Evolutionary conservation across 768 basidiomycete species (phyloP).

Genomic region (Termitomyces sp.): DNA sequence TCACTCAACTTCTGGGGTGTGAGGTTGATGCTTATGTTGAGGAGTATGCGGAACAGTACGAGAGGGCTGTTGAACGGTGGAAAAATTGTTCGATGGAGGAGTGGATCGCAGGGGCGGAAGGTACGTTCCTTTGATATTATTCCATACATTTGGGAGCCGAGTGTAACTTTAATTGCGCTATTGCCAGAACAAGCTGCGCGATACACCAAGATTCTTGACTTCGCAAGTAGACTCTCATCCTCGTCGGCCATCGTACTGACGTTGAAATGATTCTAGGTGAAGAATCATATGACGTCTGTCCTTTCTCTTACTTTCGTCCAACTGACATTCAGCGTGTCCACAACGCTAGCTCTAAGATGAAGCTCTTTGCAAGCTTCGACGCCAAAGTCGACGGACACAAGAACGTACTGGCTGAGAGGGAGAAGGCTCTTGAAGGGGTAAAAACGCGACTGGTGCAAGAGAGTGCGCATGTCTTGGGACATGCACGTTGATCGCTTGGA

Average conservation of each 20-base stretch:
- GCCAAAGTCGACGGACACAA: slow-evolving; percentile 37
- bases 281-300: slow-evolving; percentile 47
- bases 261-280: slow-evolving; percentile 27
- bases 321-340: not conserved
- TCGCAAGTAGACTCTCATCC: slow-evolving; percentile 30
- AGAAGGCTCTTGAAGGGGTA: slow-evolving; percentile 31
- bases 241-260: not conserved
- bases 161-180: not conserved
- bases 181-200: slow-evolving; percentile 39
- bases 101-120: slow-evolving; percentile 52
- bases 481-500: not conserved
- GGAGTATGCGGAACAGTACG: slow-evolving; percentile 39
- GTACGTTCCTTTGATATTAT: slow-evolving; percentile 22
- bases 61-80: slow-evolving; percentile 42
- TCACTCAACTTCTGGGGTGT: slow-evolving; percentile 37
- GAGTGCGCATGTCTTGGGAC: slow-evolving; percentile 30
- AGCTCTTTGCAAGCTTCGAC: slow-evolving; percentile 42
- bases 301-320: not conserved
- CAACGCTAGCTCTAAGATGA: slow-evolving; percentile 39
- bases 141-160: not conserved
- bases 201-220: slow-evolving; percentile 44
- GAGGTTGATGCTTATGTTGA: slow-evolving; percentile 41
- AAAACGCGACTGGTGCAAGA: slow-evolving; percentile 37
- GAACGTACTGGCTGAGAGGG: slow-evolving; percentile 34
- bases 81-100: slow-evolving; percentile 45